Base-by-base conservation (phyloP, 2,329 filamentous ascomycete species). In the Colletotrichum sp. region DNA sequence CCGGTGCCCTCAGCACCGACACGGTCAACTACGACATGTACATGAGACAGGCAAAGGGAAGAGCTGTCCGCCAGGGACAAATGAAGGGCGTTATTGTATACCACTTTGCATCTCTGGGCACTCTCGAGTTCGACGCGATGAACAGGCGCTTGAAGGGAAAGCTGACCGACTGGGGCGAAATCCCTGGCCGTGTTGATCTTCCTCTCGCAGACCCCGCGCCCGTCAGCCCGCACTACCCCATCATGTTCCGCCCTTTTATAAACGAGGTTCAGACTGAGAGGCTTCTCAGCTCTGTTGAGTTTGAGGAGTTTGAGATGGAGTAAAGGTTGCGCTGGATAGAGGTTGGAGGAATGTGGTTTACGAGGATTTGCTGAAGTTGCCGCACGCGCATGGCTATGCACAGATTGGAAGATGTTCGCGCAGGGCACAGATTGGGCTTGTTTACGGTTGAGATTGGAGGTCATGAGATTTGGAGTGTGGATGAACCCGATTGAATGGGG, bases 31-130 rank as follows among this genome's bases (percentile, higher is more conserved):
- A 82, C 64, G 79, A 83, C 10, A 80, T 81, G 61, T 83, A 82
- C 61, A 83, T 87, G 78, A 79, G 81, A 39, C 87, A 88, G 78
- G 86, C 86, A 3, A 80, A 79, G 64, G 87, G 86, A 0, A 81
- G 87, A 3, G 84, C 81, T 68, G 76, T 86, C 30, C 84, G 87
- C 5, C 79, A 81, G n/a, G 85, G 86, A 7, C 87, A 88, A 81
- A 72, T 57, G 15, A 84, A 83, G 68, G 66, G 71, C 2, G 86
- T 88, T 4, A 68, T 81, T 8, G 77, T 88, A 12, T 87, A 86
- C 68, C 85, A 87, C 74, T 84, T 87, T 34, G 79, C 85, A 16
- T 82, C 82, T 2, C 80, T 80, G 21, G 79, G 81, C 64, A 88
- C 85, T 0, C 78, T 87, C 13, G 86, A 88, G 73, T 85, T 85